Conservation (phyloP, 2,329 filamentous ascomycete species). For the Botrytis hyacinthi region DNA sequence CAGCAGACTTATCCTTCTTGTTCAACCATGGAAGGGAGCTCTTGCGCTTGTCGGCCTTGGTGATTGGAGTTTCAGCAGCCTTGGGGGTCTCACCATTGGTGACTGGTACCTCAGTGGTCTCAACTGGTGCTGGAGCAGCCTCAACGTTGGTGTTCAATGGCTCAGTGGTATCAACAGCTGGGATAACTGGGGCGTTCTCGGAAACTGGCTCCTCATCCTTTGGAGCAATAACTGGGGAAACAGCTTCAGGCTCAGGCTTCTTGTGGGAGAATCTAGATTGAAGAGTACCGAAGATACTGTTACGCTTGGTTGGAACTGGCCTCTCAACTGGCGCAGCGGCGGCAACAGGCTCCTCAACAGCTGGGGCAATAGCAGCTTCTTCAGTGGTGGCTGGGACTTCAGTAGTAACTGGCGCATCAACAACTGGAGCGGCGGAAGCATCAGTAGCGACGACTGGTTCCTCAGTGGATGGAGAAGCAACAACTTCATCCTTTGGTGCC, state of each 20-base stretch:
- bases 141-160: constrained; percentile 35
- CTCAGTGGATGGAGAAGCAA: constrained; percentile 22
- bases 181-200: constrained; percentile 40
- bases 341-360: constrained; percentile 43
- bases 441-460: constrained; percentile 28
- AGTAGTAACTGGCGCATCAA: constrained; percentile 28
- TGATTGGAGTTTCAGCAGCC: constrained; percentile 39
- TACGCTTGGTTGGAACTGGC: constrained; percentile 38
- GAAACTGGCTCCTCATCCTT: constrained; percentile 39
- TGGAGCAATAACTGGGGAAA: constrained; percentile 34
- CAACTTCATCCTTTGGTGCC: constrained; percentile 36
- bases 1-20: constrained; percentile 55
- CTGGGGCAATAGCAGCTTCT: constrained; percentile 32
- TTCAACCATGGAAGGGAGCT: constrained; percentile 60
- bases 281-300: constrained; percentile 38
- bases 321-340: constrained; percentile 30
- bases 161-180: constrained; percentile 37
- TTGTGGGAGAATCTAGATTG: constrained; percentile 36
- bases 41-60: constrained; percentile 56
- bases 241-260: constrained; percentile 36
- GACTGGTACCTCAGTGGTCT: constrained; percentile 36
- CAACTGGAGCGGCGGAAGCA: constrained; percentile 35
- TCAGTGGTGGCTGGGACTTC: constrained; percentile 18
- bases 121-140: constrained; percentile 34
- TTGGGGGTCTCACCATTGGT: constrained; percentile 44